phyloP scores from a whole-genome alignment of 768 basidiomycete species.

The Boletellus ananas region DNA sequence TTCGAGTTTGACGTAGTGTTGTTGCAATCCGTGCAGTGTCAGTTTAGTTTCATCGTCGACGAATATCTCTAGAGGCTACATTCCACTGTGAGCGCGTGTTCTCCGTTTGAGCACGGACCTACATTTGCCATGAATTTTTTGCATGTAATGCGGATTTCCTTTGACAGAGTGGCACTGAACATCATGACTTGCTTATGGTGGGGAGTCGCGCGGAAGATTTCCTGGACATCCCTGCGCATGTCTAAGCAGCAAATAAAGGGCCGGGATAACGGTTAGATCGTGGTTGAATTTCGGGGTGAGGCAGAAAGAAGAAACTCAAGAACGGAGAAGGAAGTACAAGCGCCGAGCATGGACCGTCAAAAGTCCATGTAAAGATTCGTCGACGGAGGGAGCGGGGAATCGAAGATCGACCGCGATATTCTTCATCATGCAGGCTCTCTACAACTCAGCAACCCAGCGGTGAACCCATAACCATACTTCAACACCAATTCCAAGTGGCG shows the following conservation, averaged over 20 bases:
- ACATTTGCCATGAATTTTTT: slow-evolving; percentile 99
- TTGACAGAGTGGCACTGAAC: slow-evolving; percentile 98
- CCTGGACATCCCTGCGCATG: slow-evolving; percentile 99
- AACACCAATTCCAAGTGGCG: slow-evolving; percentile 38
- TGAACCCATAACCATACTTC: slow-evolving; percentile 36
- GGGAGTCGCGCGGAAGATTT: slow-evolving; percentile 98
- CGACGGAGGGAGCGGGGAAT: slow-evolving; percentile 33
- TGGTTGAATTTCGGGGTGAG: slow-evolving; percentile 45
- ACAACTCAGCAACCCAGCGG: slow-evolving; percentile 36
- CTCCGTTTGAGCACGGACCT: slow-evolving; percentile 30
- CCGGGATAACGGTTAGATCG: slow-evolving; percentile 63
- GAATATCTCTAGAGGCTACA: slow-evolving; percentile 96
- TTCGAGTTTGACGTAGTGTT: slow-evolving; percentile 97
- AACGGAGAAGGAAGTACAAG: slow-evolving; percentile 26
- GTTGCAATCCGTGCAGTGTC: slow-evolving; percentile 96
- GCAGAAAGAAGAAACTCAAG: slow-evolving; percentile 49
- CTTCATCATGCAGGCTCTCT: slow-evolving; percentile 33
- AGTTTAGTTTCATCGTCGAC: slow-evolving; percentile 99
- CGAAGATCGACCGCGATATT: slow-evolving; percentile 34
- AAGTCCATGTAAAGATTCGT: slow-evolving; percentile 17
- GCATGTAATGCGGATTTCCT: slow-evolving; percentile 96
- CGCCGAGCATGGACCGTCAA: slow-evolving; percentile 12
- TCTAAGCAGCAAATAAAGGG: slow-evolving; percentile 62
- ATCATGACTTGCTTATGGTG: slow-evolving; percentile 99
- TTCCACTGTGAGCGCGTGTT: not conserved